phyloP scores from a whole-genome alignment of 2,329 filamentous ascomycete genomes.

The Phyllosticta ampelicida region DNA sequence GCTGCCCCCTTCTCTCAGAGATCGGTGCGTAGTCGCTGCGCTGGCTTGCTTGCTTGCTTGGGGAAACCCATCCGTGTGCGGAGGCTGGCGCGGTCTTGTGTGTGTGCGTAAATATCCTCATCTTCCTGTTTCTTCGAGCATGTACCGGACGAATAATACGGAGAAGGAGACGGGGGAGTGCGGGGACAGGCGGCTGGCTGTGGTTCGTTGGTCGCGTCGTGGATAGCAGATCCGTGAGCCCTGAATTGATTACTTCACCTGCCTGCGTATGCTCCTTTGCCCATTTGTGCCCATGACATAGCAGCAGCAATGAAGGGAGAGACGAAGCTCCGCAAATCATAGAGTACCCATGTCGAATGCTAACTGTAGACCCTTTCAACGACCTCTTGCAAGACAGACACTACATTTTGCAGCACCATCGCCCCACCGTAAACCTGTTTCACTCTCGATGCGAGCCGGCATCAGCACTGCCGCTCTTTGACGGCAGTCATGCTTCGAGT shows the following conservation, averaged over 20 bases:
- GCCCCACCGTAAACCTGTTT: not conserved
- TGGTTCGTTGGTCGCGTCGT: not conserved
- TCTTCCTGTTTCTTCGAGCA: not conserved
- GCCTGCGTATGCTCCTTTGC: not conserved
- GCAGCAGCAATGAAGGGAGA: not conserved
- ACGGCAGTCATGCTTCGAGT: not conserved
- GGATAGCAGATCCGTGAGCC: not conserved
- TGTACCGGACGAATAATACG: not conserved
- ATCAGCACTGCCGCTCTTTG: not conserved
- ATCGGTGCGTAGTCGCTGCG: not conserved
- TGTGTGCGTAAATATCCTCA: not conserved
- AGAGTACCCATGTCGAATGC: not conserved
- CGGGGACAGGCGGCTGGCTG: not conserved
- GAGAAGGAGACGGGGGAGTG: not conserved
- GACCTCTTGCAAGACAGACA: not conserved
- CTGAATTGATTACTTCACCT: not conserved
- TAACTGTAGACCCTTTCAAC: not conserved
- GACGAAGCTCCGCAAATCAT: not conserved
- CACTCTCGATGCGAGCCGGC: not conserved
- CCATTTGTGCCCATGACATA: too few relatives aligned
- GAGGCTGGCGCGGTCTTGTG: not conserved
- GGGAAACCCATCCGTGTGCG: not conserved
- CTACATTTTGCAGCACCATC: not conserved
- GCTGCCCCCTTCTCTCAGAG: not conserved
- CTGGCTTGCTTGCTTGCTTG: not conserved